A percentile compares a stretch with the other conserved stretches of the same genome.
Conservation (phyloP, 441 rosid genomes). For the Pelargonium citronellum region DNA sequence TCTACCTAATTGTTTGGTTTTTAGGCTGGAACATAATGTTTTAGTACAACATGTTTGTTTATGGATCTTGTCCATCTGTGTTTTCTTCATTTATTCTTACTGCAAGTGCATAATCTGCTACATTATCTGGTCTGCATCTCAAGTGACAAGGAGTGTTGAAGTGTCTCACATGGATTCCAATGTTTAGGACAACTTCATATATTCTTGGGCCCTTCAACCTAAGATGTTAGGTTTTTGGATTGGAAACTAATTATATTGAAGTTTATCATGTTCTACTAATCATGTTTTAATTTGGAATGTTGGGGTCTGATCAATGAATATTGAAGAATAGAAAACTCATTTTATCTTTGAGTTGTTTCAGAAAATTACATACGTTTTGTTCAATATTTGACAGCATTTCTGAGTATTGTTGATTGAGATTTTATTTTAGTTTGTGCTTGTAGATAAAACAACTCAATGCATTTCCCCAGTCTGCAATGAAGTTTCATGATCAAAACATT, state of each 20-base stretch:
- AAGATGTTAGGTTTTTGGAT: too few relatives aligned
- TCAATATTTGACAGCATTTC: conserved; percentile 4
- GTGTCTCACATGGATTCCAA: too few relatives aligned
- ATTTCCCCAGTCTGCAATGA: conserved; percentile 33
- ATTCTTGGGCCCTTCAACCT: too few relatives aligned
- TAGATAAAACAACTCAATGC: conserved; percentile 59
- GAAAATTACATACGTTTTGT: neutral
- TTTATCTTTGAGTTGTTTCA: too few relatives aligned
- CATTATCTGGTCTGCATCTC: too few relatives aligned
- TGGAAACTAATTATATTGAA: neutral
- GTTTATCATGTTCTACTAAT: neutral
- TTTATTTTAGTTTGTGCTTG: conserved; percentile 32
- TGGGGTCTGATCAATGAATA: neutral
- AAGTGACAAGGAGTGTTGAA: too few relatives aligned
- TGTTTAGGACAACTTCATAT: too few relatives aligned
- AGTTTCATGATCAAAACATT: conserved; percentile 39
- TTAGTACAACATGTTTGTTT: too few relatives aligned
- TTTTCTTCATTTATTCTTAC: too few relatives aligned
- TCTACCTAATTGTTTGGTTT: neutral
- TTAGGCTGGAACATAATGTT: neutral
- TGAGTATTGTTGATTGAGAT: conserved; percentile 33
- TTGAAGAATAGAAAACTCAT: neutral
- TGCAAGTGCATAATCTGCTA: too few relatives aligned
- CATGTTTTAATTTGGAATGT: too few relatives aligned
- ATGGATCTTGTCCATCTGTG: too few relatives aligned